Base-by-base conservation (phyloP, 1,284 basidiomycete genomes). In the Mycosarcoma maydis region DNA sequence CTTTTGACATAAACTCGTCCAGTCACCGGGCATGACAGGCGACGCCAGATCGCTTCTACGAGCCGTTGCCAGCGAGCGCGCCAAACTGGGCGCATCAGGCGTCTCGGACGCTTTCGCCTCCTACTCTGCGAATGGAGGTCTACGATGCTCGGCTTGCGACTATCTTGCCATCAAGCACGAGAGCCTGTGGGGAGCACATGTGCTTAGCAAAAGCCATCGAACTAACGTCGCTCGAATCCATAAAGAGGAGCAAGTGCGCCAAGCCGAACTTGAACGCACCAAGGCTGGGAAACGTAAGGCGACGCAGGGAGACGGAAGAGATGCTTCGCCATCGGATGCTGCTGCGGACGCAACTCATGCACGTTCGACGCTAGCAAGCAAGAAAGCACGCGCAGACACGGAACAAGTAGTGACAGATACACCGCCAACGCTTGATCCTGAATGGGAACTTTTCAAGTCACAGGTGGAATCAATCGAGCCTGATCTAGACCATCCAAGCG, bases 381-480 rank as follows among this genome's bases (percentile, higher is more conserved):
- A 65, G 47, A 65, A 55, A 19, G 41, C 44, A 22, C 43, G 60
- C 13, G 61, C 46, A 4, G 32, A 43, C 2, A 3, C 49, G 1
- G 9, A 10, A 19, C 3, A 26, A 1, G 36, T 17, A 14, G 10
- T 17, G 10, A 23, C 11, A 1, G 26, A 27, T 14, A 34, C 34
- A 14, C 6, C 52, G 19, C 6, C 16, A 16, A n/a, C 50, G 2
- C 24, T 76, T 26, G 76, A 78, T 24, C 39, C 59, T 3, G 76
- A 76, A 17, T 78, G 76, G 76, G 65, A 65, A 32, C 37, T 69
- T 19, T 78, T 78, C 70, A 72, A 78, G 59, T 45, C 54, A 3
- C 52, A 70, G 23, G 50, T 70, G 56, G 52, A 64, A 4, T 37
- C 44, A 16, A 19, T 47, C 7, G 56, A 60, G 23, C 4, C 23